Conservation (phyloP, 371 early-diverging fungal genomes). For the Rhizopus arrhizus region DNA sequence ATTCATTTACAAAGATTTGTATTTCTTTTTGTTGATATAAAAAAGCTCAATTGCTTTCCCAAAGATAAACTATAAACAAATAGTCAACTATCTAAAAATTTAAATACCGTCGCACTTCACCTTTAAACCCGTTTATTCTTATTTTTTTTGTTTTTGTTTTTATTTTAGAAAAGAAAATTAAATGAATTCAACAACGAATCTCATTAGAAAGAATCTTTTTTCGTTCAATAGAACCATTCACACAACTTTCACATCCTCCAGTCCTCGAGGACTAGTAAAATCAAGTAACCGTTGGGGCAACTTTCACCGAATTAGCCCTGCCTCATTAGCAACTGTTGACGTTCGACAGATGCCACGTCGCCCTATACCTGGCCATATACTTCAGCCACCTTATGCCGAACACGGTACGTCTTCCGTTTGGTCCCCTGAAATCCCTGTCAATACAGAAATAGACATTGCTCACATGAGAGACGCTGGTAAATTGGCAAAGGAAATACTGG, state of each 20-base stretch:
- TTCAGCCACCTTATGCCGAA: conserved; percentile 74
- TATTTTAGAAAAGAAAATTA: too few relatives aligned
- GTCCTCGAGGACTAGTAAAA: not conserved
- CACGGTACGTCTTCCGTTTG: conserved; percentile 63
- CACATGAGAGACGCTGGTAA: conserved; percentile 71
- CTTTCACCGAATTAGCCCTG: conserved; percentile 40
- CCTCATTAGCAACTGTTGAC: conserved; percentile 33
- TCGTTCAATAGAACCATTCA: not conserved
- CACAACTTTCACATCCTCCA: not conserved
- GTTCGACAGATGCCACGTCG: conserved; percentile 52
- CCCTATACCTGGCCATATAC: conserved; percentile 67
- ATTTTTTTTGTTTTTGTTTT: too few relatives aligned
- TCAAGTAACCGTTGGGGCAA: conserved; percentile 24
- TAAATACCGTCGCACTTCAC: too few relatives aligned
- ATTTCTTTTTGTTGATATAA: too few relatives aligned
- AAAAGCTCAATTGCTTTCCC: too few relatives aligned
- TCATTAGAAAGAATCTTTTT: not conserved
- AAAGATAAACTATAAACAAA: too few relatives aligned
- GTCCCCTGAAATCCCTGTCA: conserved; percentile 40
- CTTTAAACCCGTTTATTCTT: too few relatives aligned
- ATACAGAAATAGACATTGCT: conserved; percentile 59
- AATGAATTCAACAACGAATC: not conserved
- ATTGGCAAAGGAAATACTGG: conserved; percentile 67
- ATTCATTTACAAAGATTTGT: too few relatives aligned
- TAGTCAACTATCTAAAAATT: too few relatives aligned